Evolutionary conservation across 2,329 filamentous ascomycete species (phyloP).

Genomic region (Colletotrichum higginsianum): DNA sequence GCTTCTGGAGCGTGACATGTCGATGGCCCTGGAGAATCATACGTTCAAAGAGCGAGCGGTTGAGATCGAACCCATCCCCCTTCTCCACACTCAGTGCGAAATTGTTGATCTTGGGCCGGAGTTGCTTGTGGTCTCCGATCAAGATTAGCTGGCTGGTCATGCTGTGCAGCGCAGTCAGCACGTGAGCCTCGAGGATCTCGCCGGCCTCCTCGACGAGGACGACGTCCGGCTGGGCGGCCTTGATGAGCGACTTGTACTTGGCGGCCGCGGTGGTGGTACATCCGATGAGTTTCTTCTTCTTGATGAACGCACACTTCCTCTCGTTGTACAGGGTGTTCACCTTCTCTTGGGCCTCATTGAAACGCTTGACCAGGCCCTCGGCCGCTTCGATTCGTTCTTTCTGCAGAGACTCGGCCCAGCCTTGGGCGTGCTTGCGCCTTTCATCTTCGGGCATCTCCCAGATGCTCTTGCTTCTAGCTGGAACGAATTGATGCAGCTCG

Average conservation of each 20-base stretch:
- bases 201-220: slow-evolving; percentile 81
- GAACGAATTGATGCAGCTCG: slow-evolving; percentile 52
- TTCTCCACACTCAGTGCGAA: slow-evolving; percentile 74
- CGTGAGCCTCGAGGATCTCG: slow-evolving; percentile 79
- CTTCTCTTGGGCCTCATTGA: slow-evolving; percentile 58
- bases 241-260: slow-evolving; percentile 70
- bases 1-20: slow-evolving; percentile 69
- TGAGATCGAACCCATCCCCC: slow-evolving; percentile 76
- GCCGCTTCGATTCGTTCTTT: slow-evolving; percentile 66
- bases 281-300: slow-evolving; percentile 73
- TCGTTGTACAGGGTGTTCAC: slow-evolving; percentile 62
- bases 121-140: slow-evolving; percentile 82
- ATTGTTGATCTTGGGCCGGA: slow-evolving; percentile 77
- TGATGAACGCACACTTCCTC: slow-evolving; percentile 60
- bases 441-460: slow-evolving; percentile 64
- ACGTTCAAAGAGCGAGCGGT: slow-evolving; percentile 78
- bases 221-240: slow-evolving; percentile 68
- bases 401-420: slow-evolving; percentile 63
- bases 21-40: slow-evolving; percentile 70
- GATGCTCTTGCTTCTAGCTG: slow-evolving; percentile 51
- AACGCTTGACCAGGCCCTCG: slow-evolving; percentile 53
- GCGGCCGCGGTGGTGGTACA: slow-evolving; percentile 82
- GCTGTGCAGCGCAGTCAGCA: slow-evolving; percentile 71
- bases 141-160: slow-evolving; percentile 75
- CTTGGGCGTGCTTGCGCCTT: slow-evolving; percentile 37